Evolutionary conservation across 345 rosid species (phyloP).

Genomic region (Luvunga scandens): DNA sequence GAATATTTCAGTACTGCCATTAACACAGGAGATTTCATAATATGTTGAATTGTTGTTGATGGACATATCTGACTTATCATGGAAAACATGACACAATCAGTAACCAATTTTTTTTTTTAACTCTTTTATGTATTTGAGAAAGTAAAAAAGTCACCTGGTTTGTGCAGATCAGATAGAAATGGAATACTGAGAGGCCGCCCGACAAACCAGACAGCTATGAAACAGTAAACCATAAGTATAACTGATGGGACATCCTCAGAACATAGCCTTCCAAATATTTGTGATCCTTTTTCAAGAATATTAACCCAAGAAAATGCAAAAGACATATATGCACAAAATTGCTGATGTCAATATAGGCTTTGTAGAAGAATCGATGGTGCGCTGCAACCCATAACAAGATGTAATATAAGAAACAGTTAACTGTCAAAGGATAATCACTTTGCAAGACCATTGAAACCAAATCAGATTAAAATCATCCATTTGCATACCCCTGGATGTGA

Average conservation of each 20-base stretch:
- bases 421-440: constrained; percentile 9
- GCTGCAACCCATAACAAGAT: constrained; percentile 52
- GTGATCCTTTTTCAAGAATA: constrained; percentile 39
- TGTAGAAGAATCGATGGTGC: constrained; percentile 88
- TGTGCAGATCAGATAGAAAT: constrained; percentile 81
- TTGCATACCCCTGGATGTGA: not conserved
- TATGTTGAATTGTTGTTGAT: not conserved
- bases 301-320: constrained; percentile 66
- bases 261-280: constrained; percentile 60
- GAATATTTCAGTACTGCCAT: not conserved
- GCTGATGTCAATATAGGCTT: constrained; percentile 86
- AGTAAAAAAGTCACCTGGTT: constrained; percentile 67
- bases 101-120: not conserved
- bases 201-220: constrained; percentile 86
- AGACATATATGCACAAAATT: constrained; percentile 68
- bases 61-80: not conserved
- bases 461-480: not conserved
- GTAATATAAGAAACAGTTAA: constrained; percentile 8
- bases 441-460: not conserved
- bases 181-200: constrained; percentile 93
- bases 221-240: constrained; percentile 80
- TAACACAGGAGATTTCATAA: not conserved
- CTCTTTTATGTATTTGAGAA: not conserved
- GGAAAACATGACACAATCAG: not conserved
- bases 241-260: constrained; percentile 52